These are phyloP conservation scores for Bruguiera sexangula DNA, from an alignment of 345 rosid species.

Conservation along the genomic window DNA sequence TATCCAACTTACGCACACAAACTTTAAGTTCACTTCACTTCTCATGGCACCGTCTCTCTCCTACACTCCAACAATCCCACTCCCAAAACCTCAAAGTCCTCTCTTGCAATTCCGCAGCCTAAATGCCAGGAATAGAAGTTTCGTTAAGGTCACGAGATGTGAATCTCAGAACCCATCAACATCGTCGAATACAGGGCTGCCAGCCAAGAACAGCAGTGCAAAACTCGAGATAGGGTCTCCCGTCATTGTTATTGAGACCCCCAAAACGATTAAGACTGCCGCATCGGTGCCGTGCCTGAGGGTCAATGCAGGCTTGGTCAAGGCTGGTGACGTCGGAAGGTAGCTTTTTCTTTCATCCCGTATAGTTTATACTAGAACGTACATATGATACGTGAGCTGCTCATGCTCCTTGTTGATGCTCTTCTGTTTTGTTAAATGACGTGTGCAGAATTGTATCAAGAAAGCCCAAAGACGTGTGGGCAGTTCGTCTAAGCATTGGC, in stretches of 20 bases:
- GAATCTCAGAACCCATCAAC: constrained; percentile 25
- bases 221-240: constrained; percentile 71
- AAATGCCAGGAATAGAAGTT: not conserved
- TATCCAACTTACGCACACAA: constrained; percentile 22
- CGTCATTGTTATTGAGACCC: constrained; percentile 68
- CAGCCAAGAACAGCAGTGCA: not conserved
- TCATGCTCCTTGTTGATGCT: not conserved
- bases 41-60: constrained; percentile 41
- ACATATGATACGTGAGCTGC: not conserved
- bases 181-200: constrained; percentile 10
- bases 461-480: constrained; percentile 92
- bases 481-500: constrained; percentile 72
- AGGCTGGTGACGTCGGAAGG: constrained; percentile 95
- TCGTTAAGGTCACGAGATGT: constrained; percentile 18
- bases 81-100: constrained; percentile 6
- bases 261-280: constrained; percentile 74
- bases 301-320: constrained; percentile 69
- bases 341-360: not conserved
- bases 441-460: constrained; percentile 74
- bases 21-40: not conserved
- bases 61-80: constrained; percentile 16
- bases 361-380: too few species aligned
- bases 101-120: constrained; percentile 5
- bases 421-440: not conserved
- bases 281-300: constrained; percentile 79